Evolutionary conservation across 306 rosid species (phyloP).

Genomic region (Cicer judaicum): DNA sequence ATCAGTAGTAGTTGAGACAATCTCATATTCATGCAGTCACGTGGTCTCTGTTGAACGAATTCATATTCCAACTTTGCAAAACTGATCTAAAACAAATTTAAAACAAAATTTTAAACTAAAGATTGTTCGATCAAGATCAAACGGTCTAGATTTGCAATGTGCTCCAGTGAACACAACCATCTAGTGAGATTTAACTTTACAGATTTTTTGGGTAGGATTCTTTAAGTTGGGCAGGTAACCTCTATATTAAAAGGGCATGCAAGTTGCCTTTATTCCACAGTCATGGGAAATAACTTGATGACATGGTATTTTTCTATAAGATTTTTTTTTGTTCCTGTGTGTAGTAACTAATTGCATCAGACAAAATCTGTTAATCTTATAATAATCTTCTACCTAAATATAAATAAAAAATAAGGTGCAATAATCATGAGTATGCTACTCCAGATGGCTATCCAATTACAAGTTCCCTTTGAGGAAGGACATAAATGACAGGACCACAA

Average conservation of each 20-base stretch:
- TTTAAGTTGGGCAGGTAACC: constrained; percentile 17
- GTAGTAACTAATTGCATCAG: constrained; percentile 33
- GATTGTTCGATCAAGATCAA: background rate
- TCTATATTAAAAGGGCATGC: constrained; percentile 34
- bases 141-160: background rate
- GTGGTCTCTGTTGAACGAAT: background rate
- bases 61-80: background rate
- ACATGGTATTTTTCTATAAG: constrained; percentile 41
- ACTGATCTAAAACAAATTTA: background rate
- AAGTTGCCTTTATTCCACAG: constrained; percentile 22
- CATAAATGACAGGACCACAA: constrained; percentile 40
- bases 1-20: background rate
- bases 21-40: background rate
- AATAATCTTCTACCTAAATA: constrained; percentile 14
- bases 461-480: constrained; percentile 38
- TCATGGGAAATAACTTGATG: constrained; percentile 34
- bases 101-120: background rate
- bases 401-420: constrained; percentile 13
- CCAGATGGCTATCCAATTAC: constrained; percentile 38
- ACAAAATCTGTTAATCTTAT: constrained; percentile 20
- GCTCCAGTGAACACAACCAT: background rate
- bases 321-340: background rate
- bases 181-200: constrained; percentile 14
- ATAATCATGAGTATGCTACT: constrained; percentile 5
- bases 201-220: constrained; percentile 27